Evolutionary conservation across 2,329 filamentous ascomycete genomes (phyloP).

Genomic region (Phyllosticta citribraziliensis): DNA sequence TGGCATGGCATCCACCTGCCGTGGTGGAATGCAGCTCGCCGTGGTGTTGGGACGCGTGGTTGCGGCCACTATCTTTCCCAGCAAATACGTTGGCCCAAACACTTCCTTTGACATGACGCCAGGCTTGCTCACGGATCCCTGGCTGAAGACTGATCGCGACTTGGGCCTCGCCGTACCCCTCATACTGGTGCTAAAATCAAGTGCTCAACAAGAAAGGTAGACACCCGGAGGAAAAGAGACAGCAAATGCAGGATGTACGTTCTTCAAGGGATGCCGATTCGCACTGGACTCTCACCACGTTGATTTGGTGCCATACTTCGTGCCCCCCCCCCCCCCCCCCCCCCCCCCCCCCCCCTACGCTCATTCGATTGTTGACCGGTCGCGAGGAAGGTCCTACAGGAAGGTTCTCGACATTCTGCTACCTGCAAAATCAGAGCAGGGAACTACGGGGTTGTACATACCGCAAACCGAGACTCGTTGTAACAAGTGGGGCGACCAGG

Average conservation of each 20-base stretch:
- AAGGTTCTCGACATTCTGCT: background rate
- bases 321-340: background rate
- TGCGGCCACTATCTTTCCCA: no score
- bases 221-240: background rate
- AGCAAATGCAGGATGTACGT: background rate
- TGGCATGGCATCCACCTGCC: background rate
- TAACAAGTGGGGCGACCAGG: background rate
- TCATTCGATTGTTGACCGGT: background rate
- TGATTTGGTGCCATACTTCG: background rate
- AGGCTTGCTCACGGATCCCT: no score
- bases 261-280: background rate
- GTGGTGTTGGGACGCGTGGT: background rate
- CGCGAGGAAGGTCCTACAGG: background rate
- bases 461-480: background rate
- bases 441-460: background rate
- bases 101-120: no score
- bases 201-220: background rate
- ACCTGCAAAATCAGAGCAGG: background rate
- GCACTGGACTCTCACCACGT: background rate
- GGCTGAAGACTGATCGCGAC: no score
- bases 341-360: background rate
- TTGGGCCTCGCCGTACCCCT: no score
- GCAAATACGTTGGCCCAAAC: no score
- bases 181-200: background rate
- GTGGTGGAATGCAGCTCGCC: background rate